Evolutionary conservation across 2,329 filamentous ascomycete genomes (phyloP), one percentile per base, ranked within the genome.

Genomic region (Pseudocercospora fuligena): DNA sequence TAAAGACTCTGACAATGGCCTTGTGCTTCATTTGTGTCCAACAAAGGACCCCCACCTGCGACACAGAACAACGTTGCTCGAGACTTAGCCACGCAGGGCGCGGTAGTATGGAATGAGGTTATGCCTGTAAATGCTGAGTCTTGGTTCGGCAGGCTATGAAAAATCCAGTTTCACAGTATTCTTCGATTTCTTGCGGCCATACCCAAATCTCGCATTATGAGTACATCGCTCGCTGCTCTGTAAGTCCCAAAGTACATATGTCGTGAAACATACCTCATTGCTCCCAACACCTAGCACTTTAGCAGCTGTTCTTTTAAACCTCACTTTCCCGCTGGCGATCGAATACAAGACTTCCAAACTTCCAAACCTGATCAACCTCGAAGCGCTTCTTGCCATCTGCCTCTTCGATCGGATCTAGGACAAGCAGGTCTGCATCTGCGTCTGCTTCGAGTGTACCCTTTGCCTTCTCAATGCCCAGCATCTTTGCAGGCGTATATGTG

Each of bases 281-380:
- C 6, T 43, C 16, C 1, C 16, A 8, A 43, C 40, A 3, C 16
- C 4, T 19, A 19, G 6, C 14, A 19, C 40, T n/a, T 43, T 14
- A 33, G 31, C 31, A 33, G 7, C 31, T 33, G 31, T 12, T 33
- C 31, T 33, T 12, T 9, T 33, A 33, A 3, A 27, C 27, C 27
- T 27, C 27, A 27, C 6, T 12, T 19, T 58, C 25, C 21, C 67
- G 19, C 23, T 67, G 47, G 40, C 54, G 54, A 49, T 71, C 68
- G 46, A 68, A 68, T 23, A 90, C 84, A 70, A 83, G 82, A 40
- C 80, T 80, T 5, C 91, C 91, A 81, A 92, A 92, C 80, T 93
- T 93, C 91, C 90, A 93, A 21, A 93, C 90, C 78, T 92, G 87
- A 66, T 92, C 89, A n/a, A 93, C 83, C 11, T 85, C 81, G 47